phyloP scores from a whole-genome alignment of 768 basidiomycete genomes.

The Chalciporus piperatus region DNA sequence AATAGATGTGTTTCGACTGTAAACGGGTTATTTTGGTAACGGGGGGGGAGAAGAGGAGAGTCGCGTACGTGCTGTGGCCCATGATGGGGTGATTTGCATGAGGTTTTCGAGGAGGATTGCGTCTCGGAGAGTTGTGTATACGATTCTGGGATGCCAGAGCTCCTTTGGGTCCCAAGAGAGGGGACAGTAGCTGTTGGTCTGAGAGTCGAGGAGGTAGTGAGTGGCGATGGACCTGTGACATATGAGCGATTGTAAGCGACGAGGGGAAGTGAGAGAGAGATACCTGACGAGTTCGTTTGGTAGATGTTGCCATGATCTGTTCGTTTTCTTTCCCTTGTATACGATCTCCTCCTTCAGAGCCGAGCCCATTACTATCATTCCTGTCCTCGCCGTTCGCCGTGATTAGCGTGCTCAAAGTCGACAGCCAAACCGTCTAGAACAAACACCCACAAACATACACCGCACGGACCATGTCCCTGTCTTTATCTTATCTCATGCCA shows the following conservation, averaged over 20 bases:
- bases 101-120: conserved; percentile 56
- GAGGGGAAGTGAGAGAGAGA: conserved; percentile 1
- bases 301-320: conserved; percentile 60
- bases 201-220: conserved; percentile 51
- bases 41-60: background rate
- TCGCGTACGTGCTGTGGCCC: conserved; percentile 58
- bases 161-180: conserved; percentile 47
- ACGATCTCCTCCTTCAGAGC: conserved; percentile 10
- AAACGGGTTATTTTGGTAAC: conserved; percentile 9
- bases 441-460: conserved; percentile 19
- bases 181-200: conserved; percentile 45
- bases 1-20: conserved; percentile 70
- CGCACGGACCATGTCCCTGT: conserved; percentile 26
- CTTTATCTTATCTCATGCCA: background rate
- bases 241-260: background rate
- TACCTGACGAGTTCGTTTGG: conserved; percentile 62
- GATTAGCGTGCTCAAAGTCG: conserved; percentile 35
- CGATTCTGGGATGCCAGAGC: conserved; percentile 59
- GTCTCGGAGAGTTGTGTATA: conserved; percentile 63
- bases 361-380: conserved; percentile 32
- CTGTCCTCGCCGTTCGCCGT: too few relatives aligned
- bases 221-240: conserved; percentile 36
- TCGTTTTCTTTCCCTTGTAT: conserved; percentile 59
- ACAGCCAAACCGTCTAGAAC: conserved; percentile 23
- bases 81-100: conserved; percentile 61